Evolutionary conservation across 108 stramenopile species (phyloP), one percentile per base, ranked within the genome.

Genomic region (Chaetoceros muelleri): DNA sequence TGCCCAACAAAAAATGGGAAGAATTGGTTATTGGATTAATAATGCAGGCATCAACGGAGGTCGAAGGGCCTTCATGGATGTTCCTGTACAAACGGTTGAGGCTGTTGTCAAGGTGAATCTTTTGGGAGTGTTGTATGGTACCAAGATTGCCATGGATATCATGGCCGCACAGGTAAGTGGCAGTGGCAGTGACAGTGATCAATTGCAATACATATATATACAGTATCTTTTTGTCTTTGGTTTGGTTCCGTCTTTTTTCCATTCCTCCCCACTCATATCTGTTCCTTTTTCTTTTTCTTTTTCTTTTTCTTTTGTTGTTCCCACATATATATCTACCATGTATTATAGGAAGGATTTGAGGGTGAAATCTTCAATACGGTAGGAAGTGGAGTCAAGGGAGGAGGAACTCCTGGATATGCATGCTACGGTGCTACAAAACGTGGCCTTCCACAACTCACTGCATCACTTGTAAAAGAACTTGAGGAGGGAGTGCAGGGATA

Each of bases 361-460:
- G 84, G 84, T 55, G 83, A 88, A 70, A 85, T 94, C 73, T 94
- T 90, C 73, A 90, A 94, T 58, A 94, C 93, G 20, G 88, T 94
- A 2, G 93, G 93, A 56, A 72, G 70, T 57, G 93, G 93, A 40
- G 93, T 94, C 22, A 87, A 90, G 60, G 93, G 93, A 24, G 93
- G 93, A 23, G 93, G 93, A 28, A 94, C 93, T 24, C 93, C 93
- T 2, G 93, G 93, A 57, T 94, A 94, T 73, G 93, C 88, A 7
- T 82, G 80, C 46, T 94, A 94, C 55, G 93, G 93, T 61, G 88
- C 88, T 21, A 90, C 93, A 26, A 94, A 94, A 71, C 80, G 93
- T 53, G 93, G 93, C 28, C 69, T 94, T 23, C 93, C 93, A 24
- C 93, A 94, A 60, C 60, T 94, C 50, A 90, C 88, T 28, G 86